These are phyloP conservation scores for Friedmanniomyces endolithicus DNA, from an alignment of 495 filamentous ascomycete species.

Conservation along the genomic window DNA sequence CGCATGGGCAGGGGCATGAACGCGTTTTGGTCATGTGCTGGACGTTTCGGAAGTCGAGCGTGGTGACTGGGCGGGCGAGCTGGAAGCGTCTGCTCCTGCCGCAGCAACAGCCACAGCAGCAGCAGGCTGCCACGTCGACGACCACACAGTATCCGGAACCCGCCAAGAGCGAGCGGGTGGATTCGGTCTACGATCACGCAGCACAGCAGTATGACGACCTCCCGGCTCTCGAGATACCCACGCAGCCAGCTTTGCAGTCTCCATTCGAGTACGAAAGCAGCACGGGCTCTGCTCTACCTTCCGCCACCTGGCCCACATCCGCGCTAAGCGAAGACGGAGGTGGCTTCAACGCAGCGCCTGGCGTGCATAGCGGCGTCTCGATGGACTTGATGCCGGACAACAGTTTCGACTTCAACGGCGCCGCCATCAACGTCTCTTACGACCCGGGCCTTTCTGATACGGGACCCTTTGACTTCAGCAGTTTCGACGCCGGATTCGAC, in stretches of 20 bases:
- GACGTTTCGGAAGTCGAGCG: conserved; percentile 17
- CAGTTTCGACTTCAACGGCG: conserved; percentile 14
- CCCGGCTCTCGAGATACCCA: not conserved
- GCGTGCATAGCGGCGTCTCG: not conserved
- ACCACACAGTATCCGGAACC: conserved; percentile 3
- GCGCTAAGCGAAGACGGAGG: conserved; percentile 1
- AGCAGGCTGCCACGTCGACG: not conserved
- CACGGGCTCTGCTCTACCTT: conserved; percentile 10
- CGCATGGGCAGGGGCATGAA: conserved; percentile 2
- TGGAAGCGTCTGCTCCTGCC: conserved; percentile 10
- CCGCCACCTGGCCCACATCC: conserved; percentile 13
- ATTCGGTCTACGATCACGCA: conserved; percentile 8
- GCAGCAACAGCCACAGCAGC: not conserved
- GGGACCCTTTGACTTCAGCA: conserved; percentile 1
- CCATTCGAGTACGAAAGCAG: conserved; percentile 16
- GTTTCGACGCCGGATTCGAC: conserved; percentile 3
- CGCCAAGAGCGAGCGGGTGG: not conserved
- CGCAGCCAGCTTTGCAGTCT: conserved; percentile 9
- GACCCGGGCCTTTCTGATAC: too few relatives aligned
- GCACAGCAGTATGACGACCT: conserved; percentile 2
- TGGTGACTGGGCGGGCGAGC: conserved; percentile 3
- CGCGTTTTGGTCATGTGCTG: conserved; percentile 16
- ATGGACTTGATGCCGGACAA: conserved; percentile 6
- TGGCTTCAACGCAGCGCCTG: not conserved
- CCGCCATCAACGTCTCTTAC: conserved; percentile 10